A percentile compares a stretch with the other conserved stretches of the same genome.
These are phyloP conservation scores for Eucalyptus erythrocorys DNA, from an alignment of 345 rosid species.

Conservation along the genomic window DNA sequence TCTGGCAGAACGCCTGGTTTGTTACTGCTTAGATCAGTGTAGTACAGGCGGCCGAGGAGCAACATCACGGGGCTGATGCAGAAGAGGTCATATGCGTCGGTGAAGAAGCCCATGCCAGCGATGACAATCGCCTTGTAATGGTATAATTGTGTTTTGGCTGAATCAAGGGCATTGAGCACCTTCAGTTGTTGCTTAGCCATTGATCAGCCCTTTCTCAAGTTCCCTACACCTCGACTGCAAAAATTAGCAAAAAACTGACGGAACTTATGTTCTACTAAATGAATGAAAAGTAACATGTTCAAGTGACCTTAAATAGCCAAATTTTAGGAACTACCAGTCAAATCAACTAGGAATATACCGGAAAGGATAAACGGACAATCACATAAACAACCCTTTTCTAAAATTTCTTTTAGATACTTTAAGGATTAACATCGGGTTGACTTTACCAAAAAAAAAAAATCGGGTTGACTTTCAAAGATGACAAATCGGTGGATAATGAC, in stretches of 20 bases:
- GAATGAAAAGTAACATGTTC: neutral
- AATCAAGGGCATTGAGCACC: conserved; percentile 39
- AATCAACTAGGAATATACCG: neutral
- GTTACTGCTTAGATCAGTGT: neutral
- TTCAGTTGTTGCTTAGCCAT: neutral
- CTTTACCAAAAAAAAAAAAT: no score
- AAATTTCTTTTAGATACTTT: neutral
- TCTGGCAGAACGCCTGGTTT: neutral
- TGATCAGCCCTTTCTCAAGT: neutral
- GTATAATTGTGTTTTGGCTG: conserved; percentile 32
- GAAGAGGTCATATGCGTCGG: conserved; percentile 55
- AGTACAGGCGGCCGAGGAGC: conserved; percentile 31
- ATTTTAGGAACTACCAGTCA: neutral
- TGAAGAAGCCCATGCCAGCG: conserved; percentile 62
- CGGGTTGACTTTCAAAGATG: neutral
- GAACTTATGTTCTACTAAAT: neutral
- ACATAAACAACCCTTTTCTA: neutral
- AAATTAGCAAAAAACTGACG: neutral
- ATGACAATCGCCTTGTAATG: conserved; percentile 51
- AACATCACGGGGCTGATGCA: conserved; percentile 33
- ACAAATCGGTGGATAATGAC: neutral
- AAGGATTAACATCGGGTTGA: neutral
- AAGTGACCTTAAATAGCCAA: neutral
- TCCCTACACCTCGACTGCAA: neutral
- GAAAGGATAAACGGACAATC: neutral